These are phyloP conservation scores for Exobasidium rhododendri DNA, from an alignment of 1,284 basidiomycete genomes.

Conservation along the genomic window DNA sequence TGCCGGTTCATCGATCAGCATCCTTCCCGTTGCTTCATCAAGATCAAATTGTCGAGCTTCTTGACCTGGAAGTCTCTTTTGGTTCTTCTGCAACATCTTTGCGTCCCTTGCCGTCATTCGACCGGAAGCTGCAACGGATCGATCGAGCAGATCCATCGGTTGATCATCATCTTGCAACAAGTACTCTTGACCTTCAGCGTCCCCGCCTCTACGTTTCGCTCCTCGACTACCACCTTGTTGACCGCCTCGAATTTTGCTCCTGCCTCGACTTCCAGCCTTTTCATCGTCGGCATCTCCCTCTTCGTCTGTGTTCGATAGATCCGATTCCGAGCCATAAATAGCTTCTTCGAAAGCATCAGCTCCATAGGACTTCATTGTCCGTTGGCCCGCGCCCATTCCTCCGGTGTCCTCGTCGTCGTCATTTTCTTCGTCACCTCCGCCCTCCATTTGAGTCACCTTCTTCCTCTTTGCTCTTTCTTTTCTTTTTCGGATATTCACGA, in stretches of 20 bases:
- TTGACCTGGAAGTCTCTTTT: constrained; percentile 21
- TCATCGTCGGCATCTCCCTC: constrained; percentile 30
- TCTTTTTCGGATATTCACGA: constrained; percentile 84
- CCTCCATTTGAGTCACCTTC: constrained; percentile 21
- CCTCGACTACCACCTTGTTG: constrained; percentile 25
- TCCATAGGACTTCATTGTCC: constrained; percentile 14
- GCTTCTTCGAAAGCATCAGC: constrained; percentile 52
- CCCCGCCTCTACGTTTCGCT: constrained; percentile 15
- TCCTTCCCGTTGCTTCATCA: constrained; percentile 79
- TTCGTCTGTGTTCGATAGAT: constrained; percentile 39
- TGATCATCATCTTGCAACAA: constrained; percentile 86
- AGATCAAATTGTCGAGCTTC: constrained; percentile 66
- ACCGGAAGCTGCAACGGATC: constrained; percentile 53
- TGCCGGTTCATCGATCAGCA: constrained; percentile 69
- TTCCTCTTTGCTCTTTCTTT: constrained; percentile 81
- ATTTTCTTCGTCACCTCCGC: constrained; percentile 20
- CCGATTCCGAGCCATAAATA: constrained; percentile 49
- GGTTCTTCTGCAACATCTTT: background rate
- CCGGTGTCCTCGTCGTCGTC: constrained; percentile 24
- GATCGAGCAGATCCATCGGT: constrained; percentile 89
- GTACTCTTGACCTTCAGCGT: constrained; percentile 49
- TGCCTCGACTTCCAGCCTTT: background rate
- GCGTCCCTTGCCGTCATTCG: constrained; percentile 20
- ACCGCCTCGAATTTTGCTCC: constrained; percentile 31
- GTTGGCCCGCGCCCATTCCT: constrained; percentile 10